Evolutionary conservation across 73 alveolate species (phyloP), one percentile per base, ranked within the genome.

Genomic region (Durusdinium trenchii): DNA sequence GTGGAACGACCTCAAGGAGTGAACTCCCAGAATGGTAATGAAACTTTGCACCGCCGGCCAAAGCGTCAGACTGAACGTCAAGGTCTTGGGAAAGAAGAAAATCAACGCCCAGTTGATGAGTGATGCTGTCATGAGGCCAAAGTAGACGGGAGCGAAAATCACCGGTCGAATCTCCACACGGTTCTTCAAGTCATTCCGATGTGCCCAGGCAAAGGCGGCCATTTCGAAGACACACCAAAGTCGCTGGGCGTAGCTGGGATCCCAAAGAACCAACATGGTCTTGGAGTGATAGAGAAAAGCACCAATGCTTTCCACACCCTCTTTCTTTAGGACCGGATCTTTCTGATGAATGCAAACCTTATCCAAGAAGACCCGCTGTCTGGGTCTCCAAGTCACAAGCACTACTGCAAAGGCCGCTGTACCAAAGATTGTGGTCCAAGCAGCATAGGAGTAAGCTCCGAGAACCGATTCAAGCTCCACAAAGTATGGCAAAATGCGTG

Each of bases 171-270:
- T 91, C 97, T 91, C 97, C 38, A 91, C 97, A 3, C 97, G 97
- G 47, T 91, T 91, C 89, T 91, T 91, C 43, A 91, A 87, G 76
- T 91, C 97, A 43, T 91, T 91, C 97, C 97, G 64, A 76, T 91
- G 97, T 32, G 97, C 97, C 97, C 97, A 91, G 47, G 97, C 97
- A 69, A 91, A 91, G 32, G 97, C 97, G 9, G 97, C 97, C 97
- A 91, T 91, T 75, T 91, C 97, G 45, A 91, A 91, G 76, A 91
- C 97, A 43, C 97, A 91, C 97, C 97, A 91, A 35, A 91, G 61
- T 32, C 97, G 97, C 30, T 76, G 79, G 60, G 97, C 97, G 32
- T 91, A 91, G 89, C 97, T 91, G 78, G 97, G 97, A 35, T 91
- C 97, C 97, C 97, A 91, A 28, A 91, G 64, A 35, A 91, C 97